Conservation (phyloP, 2,329 filamentous ascomycete species). For the Metarhizium anisopliae region DNA sequence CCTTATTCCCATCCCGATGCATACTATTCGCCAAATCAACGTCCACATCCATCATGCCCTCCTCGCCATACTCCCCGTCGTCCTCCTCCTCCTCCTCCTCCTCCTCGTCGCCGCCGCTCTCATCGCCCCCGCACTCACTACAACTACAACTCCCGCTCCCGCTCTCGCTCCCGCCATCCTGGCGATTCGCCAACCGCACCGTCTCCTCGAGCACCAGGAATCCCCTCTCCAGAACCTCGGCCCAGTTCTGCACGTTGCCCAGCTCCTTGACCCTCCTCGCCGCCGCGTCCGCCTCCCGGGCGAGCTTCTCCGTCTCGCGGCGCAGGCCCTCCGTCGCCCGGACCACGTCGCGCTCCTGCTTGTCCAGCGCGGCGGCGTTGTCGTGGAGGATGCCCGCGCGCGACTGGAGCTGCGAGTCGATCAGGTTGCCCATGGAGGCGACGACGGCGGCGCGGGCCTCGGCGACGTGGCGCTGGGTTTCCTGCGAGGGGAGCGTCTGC, state of each 20-base stretch:
- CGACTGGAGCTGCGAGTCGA: conserved; percentile 59
- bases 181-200: conserved; percentile 41
- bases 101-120: conserved; percentile 9
- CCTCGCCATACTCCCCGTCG: conserved; percentile 6
- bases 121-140: conserved; percentile 25
- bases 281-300: conserved; percentile 53
- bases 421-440: conserved; percentile 57
- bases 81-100: conserved; percentile 5
- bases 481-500: conserved; percentile 30
- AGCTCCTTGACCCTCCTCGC: conserved; percentile 64
- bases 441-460: conserved; percentile 51
- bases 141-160: conserved; percentile 17
- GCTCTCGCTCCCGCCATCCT: conserved; percentile 5
- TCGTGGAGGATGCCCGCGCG: conserved; percentile 61
- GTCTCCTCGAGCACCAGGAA: conserved; percentile 58
- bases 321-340: conserved; percentile 51
- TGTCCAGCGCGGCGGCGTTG: conserved; percentile 55
- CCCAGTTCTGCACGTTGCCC: conserved; percentile 80
- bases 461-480: conserved; percentile 38
- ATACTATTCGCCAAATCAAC: conserved; percentile 5
- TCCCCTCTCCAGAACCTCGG: conserved; percentile 67
- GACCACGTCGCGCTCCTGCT: conserved; percentile 58
- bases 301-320: conserved; percentile 57
- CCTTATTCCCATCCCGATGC: conserved; percentile 8
- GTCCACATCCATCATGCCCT: conserved; percentile 14